These are phyloP conservation scores for Psidium friedrichsthalianum DNA, from an alignment of 345 rosid genomes.

Conservation along the genomic window DNA sequence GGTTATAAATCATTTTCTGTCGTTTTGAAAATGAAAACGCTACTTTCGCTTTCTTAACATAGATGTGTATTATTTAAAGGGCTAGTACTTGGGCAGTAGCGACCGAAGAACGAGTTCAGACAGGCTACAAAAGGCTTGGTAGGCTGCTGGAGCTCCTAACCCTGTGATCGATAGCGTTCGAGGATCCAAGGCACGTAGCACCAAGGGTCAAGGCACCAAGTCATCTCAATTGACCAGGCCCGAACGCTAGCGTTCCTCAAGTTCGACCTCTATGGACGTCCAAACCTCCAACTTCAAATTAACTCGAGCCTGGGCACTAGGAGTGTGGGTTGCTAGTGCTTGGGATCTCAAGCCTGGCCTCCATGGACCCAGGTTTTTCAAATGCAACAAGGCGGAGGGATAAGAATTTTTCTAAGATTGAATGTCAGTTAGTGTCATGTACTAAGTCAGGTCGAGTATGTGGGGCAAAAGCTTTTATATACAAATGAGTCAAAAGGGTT, in stretches of 20 bases:
- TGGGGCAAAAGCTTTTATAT: neutral
- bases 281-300: neutral
- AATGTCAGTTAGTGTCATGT: neutral
- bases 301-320: neutral
- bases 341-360: neutral
- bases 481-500: neutral
- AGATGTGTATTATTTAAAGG: no score
- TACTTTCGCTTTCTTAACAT: no score
- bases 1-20: no score
- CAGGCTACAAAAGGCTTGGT: no score
- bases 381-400: neutral
- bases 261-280: neutral
- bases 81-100: no score
- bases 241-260: no score
- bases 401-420: neutral
- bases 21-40: no score
- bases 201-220: neutral
- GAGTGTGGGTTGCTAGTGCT: accelerated
- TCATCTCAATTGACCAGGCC: neutral
- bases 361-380: neutral
- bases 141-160: no score
- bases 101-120: no score
- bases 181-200: neutral
- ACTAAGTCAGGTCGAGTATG: neutral
- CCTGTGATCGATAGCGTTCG: no score